Evolutionary conservation across 257 asterid genomes (phyloP).

Genomic region (Linderniella brevidens): DNA sequence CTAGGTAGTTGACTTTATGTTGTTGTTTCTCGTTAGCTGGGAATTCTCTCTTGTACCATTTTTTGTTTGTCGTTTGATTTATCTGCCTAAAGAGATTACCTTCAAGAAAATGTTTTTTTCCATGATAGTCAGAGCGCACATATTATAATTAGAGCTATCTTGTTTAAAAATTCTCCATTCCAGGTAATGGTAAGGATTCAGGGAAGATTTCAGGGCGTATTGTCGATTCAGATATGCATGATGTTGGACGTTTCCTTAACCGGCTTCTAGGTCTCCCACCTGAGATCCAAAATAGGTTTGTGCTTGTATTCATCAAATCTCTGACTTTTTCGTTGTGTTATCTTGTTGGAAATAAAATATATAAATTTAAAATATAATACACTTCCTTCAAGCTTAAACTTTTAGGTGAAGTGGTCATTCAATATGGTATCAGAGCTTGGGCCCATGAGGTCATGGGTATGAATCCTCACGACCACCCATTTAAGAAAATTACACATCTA

Average conservation of each 20-base stretch:
- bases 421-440: no score
- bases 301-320: slow-evolving; percentile 13
- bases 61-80: slow-evolving; percentile 1
- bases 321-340: slow-evolving; percentile 1
- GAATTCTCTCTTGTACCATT: neutral
- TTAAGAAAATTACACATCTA: no score
- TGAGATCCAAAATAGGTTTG: slow-evolving; percentile 79
- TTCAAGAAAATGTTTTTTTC: slow-evolving; percentile 2
- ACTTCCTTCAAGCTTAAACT: no score
- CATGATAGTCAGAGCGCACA: neutral
- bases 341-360: no score
- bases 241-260: slow-evolving; percentile 94
- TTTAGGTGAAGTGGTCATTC: no score
- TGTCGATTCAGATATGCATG: slow-evolving; percentile 89
- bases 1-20: slow-evolving; percentile 34
- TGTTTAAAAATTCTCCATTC: slow-evolving; percentile 4
- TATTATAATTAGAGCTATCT: slow-evolving; percentile 4
- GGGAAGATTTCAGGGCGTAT: slow-evolving; percentile 71
- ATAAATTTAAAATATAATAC: no score
- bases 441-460: no score
- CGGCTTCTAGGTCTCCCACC: slow-evolving; percentile 91
- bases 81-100: slow-evolving; percentile 5
- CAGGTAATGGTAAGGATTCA: slow-evolving; percentile 68
- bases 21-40: no score
- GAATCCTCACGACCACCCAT: no score